Conservation (phyloP, 2,329 filamentous ascomycete genomes). For the Pseudogymnoascus pannorum region DNA sequence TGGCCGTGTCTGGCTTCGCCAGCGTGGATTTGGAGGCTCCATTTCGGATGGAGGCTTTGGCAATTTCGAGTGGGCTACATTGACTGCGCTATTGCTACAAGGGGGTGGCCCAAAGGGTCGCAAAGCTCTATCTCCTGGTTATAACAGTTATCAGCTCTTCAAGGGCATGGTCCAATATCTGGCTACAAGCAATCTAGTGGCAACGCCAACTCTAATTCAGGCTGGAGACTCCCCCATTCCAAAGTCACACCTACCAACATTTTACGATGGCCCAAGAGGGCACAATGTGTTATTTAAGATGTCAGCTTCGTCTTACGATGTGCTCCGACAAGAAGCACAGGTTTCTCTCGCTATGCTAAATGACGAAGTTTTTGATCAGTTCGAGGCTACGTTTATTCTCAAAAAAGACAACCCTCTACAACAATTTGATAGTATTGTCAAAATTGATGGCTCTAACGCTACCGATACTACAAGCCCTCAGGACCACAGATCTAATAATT, state of each 20-base stretch:
- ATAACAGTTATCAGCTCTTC: conserved; percentile 90
- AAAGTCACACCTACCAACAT: conserved; percentile 51
- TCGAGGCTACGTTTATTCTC: conserved; percentile 75
- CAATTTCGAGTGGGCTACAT: conserved; percentile 80
- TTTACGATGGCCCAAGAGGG: conserved; percentile 68
- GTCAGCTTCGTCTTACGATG: conserved; percentile 71
- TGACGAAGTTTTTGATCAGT: conserved; percentile 68
- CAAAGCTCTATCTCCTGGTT: conserved; percentile 65
- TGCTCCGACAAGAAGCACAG: conserved; percentile 67
- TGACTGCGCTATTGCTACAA: conserved; percentile 73
- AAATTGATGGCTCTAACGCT: conserved; percentile 20
- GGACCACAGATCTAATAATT: conserved; percentile 22
- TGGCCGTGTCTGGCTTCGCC: conserved; percentile 80
- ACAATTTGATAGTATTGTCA: conserved; percentile 45
- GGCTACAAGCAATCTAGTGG: conserved; percentile 62
- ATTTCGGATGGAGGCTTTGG: conserved; percentile 80
- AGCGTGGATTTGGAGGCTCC: conserved; percentile 69
- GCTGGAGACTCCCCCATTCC: conserved; percentile 35
- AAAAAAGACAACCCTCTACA: conserved; percentile 48
- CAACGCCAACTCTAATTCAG: conserved; percentile 52
- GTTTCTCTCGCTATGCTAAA: conserved; percentile 68
- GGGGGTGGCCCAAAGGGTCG: conserved; percentile 66
- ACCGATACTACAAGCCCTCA: conserved; percentile 12
- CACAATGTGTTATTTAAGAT: conserved; percentile 89
- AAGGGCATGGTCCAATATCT: conserved; percentile 90